Percentiles rank a stretch among this genome's conserved stretches.
Conservation (phyloP, 805 yeast species). For the Aciculoconidium aculeatum region DNA sequence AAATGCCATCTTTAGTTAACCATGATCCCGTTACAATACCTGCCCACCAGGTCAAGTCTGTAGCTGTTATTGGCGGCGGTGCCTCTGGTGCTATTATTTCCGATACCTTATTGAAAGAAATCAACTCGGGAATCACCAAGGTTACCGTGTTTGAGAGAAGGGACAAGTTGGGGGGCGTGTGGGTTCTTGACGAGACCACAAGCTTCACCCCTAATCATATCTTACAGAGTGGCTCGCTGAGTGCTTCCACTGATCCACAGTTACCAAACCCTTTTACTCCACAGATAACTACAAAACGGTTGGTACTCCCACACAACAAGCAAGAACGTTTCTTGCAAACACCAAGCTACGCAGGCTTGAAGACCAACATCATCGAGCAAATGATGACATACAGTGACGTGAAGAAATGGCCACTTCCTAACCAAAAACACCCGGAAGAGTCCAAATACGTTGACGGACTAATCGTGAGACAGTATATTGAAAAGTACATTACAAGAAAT, state of each 20-base stretch:
- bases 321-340: slow-evolving; percentile 28
- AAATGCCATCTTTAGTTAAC: slow-evolving; percentile 3
- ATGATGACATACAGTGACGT: slow-evolving; percentile 42
- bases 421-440: slow-evolving; percentile 13
- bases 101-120: slow-evolving; percentile 34
- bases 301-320: slow-evolving; percentile 7
- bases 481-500: slow-evolving; percentile 20
- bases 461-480: slow-evolving; percentile 23
- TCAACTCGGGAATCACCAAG: slow-evolving; percentile 17
- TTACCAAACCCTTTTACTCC: slow-evolving; percentile 20
- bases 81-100: slow-evolving; percentile 43
- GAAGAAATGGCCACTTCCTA: slow-evolving; percentile 28
- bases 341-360: slow-evolving; percentile 20
- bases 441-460: slow-evolving; percentile 22
- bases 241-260: slow-evolving; percentile 23
- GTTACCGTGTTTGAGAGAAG: slow-evolving; percentile 39
- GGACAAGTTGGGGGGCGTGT: slow-evolving; percentile 36
- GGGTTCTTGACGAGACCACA: slow-evolving; percentile 29
- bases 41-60: slow-evolving; percentile 14
- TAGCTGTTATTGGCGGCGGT: slow-evolving; percentile 49
- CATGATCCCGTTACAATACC: slow-evolving; percentile 5
- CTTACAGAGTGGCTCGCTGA: slow-evolving; percentile 16
- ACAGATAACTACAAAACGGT: background rate
- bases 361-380: slow-evolving; percentile 38
- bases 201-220: slow-evolving; percentile 15